These are phyloP conservation scores for Puccinia novopanici DNA, from an alignment of 1,284 basidiomycete genomes.

Conservation along the genomic window DNA sequence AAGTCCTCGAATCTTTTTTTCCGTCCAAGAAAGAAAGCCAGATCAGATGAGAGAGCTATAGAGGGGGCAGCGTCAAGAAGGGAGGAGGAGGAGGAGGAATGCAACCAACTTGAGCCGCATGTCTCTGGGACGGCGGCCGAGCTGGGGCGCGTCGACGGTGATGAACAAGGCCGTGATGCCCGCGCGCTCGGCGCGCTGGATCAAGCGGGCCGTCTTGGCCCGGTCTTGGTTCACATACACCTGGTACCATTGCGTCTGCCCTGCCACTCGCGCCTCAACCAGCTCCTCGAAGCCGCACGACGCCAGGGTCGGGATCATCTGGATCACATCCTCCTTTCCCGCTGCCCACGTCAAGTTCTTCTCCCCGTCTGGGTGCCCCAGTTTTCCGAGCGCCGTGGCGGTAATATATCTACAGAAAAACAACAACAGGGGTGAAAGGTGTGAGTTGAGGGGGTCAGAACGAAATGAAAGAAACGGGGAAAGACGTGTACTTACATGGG, in stretches of 20 bases:
- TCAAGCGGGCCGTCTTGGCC: conserved; percentile 75
- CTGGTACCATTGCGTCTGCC: conserved; percentile 78
- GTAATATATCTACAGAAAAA: conserved; percentile 68
- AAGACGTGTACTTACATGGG: conserved; percentile 18
- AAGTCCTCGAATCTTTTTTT: conserved; percentile 31
- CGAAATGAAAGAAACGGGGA: no score
- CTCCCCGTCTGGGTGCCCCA: conserved; percentile 64
- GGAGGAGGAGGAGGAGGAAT: background rate
- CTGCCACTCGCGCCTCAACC: conserved; percentile 73
- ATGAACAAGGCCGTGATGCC: conserved; percentile 73
- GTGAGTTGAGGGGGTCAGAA: background rate
- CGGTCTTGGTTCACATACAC: conserved; percentile 85
- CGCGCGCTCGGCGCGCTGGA: conserved; percentile 77
- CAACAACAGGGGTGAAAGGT: conserved; percentile 3
- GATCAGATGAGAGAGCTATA: background rate
- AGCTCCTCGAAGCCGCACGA: conserved; percentile 89
- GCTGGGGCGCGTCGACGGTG: conserved; percentile 88
- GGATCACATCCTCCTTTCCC: conserved; percentile 75
- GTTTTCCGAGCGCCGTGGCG: conserved; percentile 80
- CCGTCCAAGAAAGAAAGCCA: background rate
- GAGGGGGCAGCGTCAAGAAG: background rate
- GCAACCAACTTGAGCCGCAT: conserved; percentile 46
- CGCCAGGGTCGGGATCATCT: conserved; percentile 89
- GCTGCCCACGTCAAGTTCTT: conserved; percentile 78
- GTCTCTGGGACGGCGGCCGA: conserved; percentile 82